phyloP scores from a whole-genome alignment of 805 yeast species.

The Barnettozyma siamensis region DNA sequence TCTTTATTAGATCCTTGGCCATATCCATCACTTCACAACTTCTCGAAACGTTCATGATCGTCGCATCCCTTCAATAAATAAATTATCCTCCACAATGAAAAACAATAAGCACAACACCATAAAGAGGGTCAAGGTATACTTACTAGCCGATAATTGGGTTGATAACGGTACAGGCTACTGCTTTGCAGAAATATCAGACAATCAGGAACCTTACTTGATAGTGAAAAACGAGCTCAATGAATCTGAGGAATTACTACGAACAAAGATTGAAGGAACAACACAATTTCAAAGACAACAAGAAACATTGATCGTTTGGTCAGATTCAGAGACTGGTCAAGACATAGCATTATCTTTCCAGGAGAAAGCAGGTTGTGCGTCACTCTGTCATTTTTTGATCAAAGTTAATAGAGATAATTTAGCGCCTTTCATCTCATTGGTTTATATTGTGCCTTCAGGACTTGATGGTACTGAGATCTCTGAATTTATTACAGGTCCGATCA shows the following conservation, averaged over 20 bases:
- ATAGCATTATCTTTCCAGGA: conserved; percentile 91
- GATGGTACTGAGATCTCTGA: conserved; percentile 57
- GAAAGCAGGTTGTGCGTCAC: conserved; percentile 75
- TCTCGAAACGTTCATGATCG: too few species aligned
- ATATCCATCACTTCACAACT: too few species aligned
- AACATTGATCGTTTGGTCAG: conserved; percentile 92
- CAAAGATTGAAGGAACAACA: conserved; percentile 64
- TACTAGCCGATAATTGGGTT: conserved; percentile 77
- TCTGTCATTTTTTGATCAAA: conserved; percentile 74
- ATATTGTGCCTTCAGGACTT: conserved; percentile 47
- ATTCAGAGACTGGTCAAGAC: conserved; percentile 52
- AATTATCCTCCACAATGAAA: conserved; percentile 1
- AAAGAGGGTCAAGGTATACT: conserved; percentile 86
- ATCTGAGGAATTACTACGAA: conserved; percentile 52
- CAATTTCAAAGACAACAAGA: conserved; percentile 94
- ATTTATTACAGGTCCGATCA: conserved; percentile 73
- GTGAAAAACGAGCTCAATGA: conserved; percentile 69
- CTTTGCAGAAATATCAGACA: conserved; percentile 50
- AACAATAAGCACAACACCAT: conserved; percentile 31
- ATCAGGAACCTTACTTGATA: conserved; percentile 48
- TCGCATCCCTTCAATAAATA: too few species aligned
- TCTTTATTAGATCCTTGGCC: too few species aligned
- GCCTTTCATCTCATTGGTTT: conserved; percentile 66
- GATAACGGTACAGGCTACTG: conserved; percentile 93
- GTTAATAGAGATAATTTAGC: conserved; percentile 50